A percentile compares a stretch with the other conserved stretches of the same genome.
phyloP scores from a whole-genome alignment of 768 basidiomycete genomes.

The Auricularia sp. region DNA sequence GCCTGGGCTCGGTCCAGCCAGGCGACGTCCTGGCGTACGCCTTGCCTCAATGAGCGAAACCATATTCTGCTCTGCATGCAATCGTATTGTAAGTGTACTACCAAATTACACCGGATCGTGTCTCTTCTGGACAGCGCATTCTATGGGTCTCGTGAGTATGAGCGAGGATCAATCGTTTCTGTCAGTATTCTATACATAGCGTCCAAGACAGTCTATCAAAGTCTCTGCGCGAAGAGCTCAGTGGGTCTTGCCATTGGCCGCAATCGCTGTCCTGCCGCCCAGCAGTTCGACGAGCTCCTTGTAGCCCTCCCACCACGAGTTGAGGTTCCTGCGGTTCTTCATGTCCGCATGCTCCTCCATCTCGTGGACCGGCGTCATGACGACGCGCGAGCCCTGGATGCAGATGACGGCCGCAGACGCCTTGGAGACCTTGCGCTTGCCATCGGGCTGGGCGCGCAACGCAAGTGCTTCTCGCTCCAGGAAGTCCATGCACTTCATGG shows the following conservation, averaged over 20 bases:
- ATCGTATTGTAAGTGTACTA: too few relatives aligned
- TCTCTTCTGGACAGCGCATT: too few relatives aligned
- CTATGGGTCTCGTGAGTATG: too few relatives aligned
- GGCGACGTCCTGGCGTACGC: too few relatives aligned
- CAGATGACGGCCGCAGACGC: slow-evolving; percentile 85
- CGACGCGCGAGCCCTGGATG: slow-evolving; percentile 70
- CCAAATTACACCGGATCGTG: too few relatives aligned
- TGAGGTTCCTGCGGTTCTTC: slow-evolving; percentile 73
- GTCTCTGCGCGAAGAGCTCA: not conserved
- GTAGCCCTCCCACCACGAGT: slow-evolving; percentile 65
- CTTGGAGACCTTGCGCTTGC: slow-evolving; percentile 39
- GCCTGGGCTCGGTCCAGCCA: too few relatives aligned
- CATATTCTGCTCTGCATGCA: too few relatives aligned
- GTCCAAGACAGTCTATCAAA: not conserved
- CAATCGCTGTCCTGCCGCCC: slow-evolving; percentile 19
- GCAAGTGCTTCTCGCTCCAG: slow-evolving; percentile 68
- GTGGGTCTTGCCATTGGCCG: not conserved
- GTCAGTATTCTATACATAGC: not conserved
- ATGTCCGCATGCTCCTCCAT: slow-evolving; percentile 85
- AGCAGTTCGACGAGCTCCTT: slow-evolving; percentile 66
- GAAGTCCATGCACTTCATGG: slow-evolving; percentile 90
- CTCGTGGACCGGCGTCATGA: slow-evolving; percentile 76
- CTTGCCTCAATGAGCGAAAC: too few relatives aligned
- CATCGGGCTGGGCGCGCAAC: slow-evolving; percentile 40
- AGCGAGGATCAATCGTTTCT: too few relatives aligned